These are phyloP conservation scores for Talaromyces sp. DNA, from an alignment of 2,329 filamentous ascomycete species.

Conservation along the genomic window DNA sequence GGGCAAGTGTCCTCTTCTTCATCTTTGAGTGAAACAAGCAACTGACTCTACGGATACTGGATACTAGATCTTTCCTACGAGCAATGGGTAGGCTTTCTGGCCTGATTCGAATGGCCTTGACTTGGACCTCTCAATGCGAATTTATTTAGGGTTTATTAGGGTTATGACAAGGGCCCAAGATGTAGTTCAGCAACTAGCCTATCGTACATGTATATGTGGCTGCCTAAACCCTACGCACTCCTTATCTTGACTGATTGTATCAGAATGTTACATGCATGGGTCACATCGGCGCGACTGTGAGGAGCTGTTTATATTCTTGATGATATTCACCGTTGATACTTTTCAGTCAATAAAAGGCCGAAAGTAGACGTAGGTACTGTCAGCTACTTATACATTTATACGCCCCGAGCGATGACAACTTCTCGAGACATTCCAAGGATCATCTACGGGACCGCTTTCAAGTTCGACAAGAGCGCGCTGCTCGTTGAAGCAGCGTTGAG, in stretches of 20 bases:
- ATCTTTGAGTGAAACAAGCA: neutral
- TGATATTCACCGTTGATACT: neutral
- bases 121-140: neutral
- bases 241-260: neutral
- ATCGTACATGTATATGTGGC: neutral
- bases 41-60: neutral
- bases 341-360: neutral
- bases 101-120: no score
- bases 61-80: neutral
- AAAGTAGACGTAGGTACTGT: neutral
- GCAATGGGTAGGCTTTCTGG: neutral
- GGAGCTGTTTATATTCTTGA: neutral
- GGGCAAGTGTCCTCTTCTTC: neutral
- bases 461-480: constrained; percentile 5
- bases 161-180: neutral
- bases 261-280: neutral
- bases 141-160: neutral
- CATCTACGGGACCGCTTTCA: constrained; percentile 14
- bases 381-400: neutral
- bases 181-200: neutral
- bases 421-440: neutral
- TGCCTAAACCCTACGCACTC: neutral
- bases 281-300: neutral
- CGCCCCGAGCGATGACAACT: neutral
- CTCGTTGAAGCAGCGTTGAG: constrained; percentile 4